phyloP scores from a whole-genome alignment of 805 yeast species.

The Komagataella phaffii region DNA sequence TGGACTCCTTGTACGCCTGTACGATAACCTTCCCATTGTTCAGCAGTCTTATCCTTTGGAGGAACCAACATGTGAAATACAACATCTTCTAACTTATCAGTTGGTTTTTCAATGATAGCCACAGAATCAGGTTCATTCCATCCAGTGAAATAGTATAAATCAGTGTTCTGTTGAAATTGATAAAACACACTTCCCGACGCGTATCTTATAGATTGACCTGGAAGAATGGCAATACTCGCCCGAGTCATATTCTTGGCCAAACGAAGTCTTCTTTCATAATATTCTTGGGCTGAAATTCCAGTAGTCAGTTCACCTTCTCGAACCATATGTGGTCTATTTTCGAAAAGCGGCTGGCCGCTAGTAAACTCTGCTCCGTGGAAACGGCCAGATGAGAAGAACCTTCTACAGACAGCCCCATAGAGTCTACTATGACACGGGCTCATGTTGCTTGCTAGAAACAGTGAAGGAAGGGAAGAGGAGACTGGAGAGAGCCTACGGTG shows the following conservation, averaged over 20 bases:
- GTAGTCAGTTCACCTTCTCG: slow-evolving; percentile 75
- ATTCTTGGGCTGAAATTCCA: slow-evolving; percentile 77
- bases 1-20: slow-evolving; percentile 76
- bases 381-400: not conserved
- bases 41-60: slow-evolving; percentile 61
- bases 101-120: slow-evolving; percentile 50
- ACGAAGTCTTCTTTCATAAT: slow-evolving; percentile 53
- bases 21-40: slow-evolving; percentile 92
- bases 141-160: slow-evolving; percentile 78
- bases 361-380: slow-evolving; percentile 13
- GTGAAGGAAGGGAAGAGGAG: not conserved
- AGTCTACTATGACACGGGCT: not conserved
- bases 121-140: slow-evolving; percentile 85
- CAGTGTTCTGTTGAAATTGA: slow-evolving; percentile 86
- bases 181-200: slow-evolving; percentile 89
- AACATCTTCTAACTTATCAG: slow-evolving; percentile 35
- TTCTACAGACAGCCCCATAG: not conserved
- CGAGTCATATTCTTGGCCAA: slow-evolving; percentile 46
- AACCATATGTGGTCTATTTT: slow-evolving; percentile 70
- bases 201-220: slow-evolving; percentile 60
- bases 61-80: slow-evolving; percentile 75
- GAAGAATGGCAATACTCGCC: slow-evolving; percentile 56
- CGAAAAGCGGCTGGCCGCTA: slow-evolving; percentile 80
- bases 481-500: not conserved
- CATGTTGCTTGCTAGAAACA: not conserved